Evolutionary conservation across 148 eudicot genomes (phyloP).

Genomic region (Vaccinium myrtillus): DNA sequence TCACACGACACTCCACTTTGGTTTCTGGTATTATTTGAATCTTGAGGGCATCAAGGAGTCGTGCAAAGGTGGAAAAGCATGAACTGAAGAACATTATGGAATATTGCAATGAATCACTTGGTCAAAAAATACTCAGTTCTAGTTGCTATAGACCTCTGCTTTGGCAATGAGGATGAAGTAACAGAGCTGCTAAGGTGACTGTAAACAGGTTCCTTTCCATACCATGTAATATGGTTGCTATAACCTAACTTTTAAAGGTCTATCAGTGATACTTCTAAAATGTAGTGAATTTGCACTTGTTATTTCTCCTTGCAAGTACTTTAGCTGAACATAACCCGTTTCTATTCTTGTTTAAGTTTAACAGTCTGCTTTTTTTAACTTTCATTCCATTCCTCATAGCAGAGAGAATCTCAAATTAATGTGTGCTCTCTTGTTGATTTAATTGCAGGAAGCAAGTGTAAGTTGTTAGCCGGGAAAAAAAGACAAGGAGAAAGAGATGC

Average conservation of each 20-base stretch:
- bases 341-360: not conserved
- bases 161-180: constrained; percentile 99
- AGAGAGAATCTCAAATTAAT: not conserved
- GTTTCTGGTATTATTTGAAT: not conserved
- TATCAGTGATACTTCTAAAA: constrained; percentile 13
- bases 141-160: constrained; percentile 63
- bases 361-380: not conserved
- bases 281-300: not conserved
- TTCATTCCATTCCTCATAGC: not conserved
- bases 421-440: not conserved
- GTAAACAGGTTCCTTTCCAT: constrained; percentile 1
- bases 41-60: not conserved
- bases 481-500: no score
- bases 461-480: not conserved
- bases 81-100: no score
- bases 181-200: constrained; percentile 72
- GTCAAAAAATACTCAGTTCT: not conserved
- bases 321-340: not conserved
- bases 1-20: not conserved
- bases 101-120: no score
- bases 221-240: not conserved
- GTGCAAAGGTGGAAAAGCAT: no score
- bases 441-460: not conserved
- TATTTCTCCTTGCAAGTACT: constrained; percentile 1
- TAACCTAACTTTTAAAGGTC: no score